phyloP scores from a whole-genome alignment of 192 early-diverging fungal genomes.

The Glomus cerebriforme region DNA sequence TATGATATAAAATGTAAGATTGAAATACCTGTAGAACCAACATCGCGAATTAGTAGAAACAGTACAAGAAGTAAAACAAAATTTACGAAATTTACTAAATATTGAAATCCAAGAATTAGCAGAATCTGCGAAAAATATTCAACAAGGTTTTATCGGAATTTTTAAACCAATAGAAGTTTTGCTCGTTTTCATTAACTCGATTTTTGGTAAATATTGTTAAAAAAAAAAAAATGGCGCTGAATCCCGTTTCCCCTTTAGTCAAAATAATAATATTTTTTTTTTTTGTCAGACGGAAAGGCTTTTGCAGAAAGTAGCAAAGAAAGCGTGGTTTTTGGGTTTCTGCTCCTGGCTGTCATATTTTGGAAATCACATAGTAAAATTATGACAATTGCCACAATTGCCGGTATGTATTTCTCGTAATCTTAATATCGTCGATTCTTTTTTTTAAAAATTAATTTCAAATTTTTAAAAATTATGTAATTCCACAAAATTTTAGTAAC shows the following conservation, averaged over 20 bases:
- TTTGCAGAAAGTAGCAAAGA: not conserved
- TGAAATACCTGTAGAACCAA: not conserved
- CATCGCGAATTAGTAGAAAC: conserved; percentile 1
- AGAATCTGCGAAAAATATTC: not conserved
- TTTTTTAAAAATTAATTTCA: no score
- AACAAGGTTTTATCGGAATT: conserved; percentile 15
- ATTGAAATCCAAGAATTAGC: conserved; percentile 17
- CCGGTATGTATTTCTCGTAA: not conserved
- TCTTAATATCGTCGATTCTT: no score
- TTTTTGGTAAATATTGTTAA: not conserved
- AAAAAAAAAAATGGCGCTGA: no score
- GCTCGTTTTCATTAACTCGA: not conserved
- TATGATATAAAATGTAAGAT: not conserved
- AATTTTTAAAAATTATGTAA: no score
- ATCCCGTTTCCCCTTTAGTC: no score
- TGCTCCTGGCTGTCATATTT: not conserved
- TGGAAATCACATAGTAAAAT: not conserved
- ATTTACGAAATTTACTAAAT: conserved; percentile 1
- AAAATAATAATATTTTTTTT: no score
- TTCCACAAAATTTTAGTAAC: not conserved
- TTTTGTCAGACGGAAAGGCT: not conserved
- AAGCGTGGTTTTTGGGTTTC: not conserved
- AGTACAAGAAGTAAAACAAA: conserved; percentile 11
- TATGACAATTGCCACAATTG: not conserved
- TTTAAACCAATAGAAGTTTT: not conserved